Base-by-base conservation (phyloP, 495 filamentous ascomycete species). In the Pyrenopolyporus hunteri region DNA sequence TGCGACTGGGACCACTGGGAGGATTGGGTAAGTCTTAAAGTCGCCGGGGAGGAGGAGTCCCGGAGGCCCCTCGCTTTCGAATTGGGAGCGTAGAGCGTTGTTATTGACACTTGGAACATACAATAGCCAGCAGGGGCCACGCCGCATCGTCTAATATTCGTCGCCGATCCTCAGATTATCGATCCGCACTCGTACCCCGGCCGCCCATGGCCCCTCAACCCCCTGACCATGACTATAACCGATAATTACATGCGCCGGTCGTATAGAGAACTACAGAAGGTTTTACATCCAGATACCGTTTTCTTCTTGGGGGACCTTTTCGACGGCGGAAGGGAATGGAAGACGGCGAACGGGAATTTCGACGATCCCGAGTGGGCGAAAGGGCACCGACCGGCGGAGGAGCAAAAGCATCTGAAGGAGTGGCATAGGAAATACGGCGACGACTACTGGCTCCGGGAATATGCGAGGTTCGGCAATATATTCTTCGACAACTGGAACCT, bases 141-240 rank as follows among this genome's bases (percentile, higher is more conserved):
- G 20, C 95, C 95, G 1, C 92, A 98, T 74, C 91, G 88, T 69
- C 79, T 97, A 51, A 83, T 88, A 46, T 88, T 99, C 66, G 79
- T 99, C 54, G 93, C 95, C 32, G 95, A 99, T 70, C 95, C 95
- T n/a, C 95, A 99, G 71, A 81, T 99, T 28, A 91, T 97, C 66
- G 95, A 99, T 74, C 91, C 93, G 23, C 94, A 99, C 70, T 94
- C 92, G 10, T 98, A 99, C 71, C 90, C 94, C 13, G 94, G 89
- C 42, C 89, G 95, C 33, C 94, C 94, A 32, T 94, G 93, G 90
- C 88, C 91, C 13, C 73, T 98, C 4, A 89, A 86, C 16, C 82
- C 87, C 1, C 70, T 94, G 42, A 97, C 93, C 0, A 81, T 93
- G 28, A 75, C 80, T 49, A 88, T 95, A 67, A 96, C 91, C 4